A percentile compares a stretch with the other conserved stretches of the same genome.
Conservation (phyloP, 2,329 filamentous ascomycete genomes). For the Juglanconis oblonga region DNA sequence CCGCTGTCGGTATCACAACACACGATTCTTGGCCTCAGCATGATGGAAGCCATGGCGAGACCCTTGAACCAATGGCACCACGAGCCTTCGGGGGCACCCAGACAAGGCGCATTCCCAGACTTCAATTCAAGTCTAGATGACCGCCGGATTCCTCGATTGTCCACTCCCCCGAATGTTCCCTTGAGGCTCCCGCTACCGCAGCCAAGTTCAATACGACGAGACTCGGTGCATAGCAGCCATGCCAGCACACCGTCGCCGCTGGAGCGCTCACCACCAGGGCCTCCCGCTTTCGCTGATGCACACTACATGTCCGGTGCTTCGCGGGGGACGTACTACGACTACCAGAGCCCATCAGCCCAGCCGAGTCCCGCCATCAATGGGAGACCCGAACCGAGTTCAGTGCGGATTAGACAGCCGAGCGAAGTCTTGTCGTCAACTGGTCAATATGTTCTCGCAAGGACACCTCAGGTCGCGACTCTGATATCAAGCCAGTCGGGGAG, state of each 20-base stretch:
- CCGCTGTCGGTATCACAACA: constrained; percentile 26
- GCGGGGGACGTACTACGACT: not conserved
- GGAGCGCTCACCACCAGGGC: constrained; percentile 21
- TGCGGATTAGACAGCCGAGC: not conserved
- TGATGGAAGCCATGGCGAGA: constrained; percentile 35
- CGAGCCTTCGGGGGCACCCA: constrained; percentile 26
- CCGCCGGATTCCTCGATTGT: not conserved
- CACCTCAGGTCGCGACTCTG: not conserved
- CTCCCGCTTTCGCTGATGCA: constrained; percentile 5
- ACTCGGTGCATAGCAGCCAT: constrained; percentile 20
- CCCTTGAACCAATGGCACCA: constrained; percentile 28
- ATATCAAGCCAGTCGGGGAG: not conserved
- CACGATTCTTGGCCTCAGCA: constrained; percentile 29
- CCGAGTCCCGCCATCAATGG: not conserved
- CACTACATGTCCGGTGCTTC: not conserved
- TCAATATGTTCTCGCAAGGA: not conserved
- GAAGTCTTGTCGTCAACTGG: not conserved
- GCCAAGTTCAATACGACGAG: not conserved
- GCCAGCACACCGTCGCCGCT: constrained; percentile 22
- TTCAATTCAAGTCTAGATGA: constrained; percentile 1
- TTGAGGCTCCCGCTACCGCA: not conserved
- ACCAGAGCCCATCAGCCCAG: not conserved
- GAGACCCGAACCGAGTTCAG: not conserved
- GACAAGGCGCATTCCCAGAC: constrained; percentile 17
- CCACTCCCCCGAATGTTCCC: constrained; percentile 1